phyloP scores from a whole-genome alignment of 1,139 yeast species.

The Eremothecium gossypii region DNA sequence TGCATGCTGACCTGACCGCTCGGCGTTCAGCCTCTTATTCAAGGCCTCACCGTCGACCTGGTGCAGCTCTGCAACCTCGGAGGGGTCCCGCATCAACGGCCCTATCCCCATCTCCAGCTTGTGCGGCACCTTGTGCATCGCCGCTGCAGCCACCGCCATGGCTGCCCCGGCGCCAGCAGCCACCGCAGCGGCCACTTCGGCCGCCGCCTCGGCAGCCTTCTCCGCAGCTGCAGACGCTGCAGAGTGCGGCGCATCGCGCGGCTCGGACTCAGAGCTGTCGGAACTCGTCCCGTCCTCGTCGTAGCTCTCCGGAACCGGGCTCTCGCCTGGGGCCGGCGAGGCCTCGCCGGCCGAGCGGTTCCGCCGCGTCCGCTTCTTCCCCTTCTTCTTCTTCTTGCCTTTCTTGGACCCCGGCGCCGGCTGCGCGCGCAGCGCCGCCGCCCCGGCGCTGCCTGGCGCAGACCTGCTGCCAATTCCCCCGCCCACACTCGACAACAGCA shows the following conservation, averaged over 20 bases:
- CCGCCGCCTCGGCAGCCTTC: too few relatives aligned
- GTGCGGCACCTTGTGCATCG: neutral
- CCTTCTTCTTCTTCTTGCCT: constrained; percentile 22
- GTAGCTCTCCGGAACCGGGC: too few relatives aligned
- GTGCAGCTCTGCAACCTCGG: neutral
- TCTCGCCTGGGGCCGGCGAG: constrained; percentile 5
- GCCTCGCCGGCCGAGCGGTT: constrained; percentile 34
- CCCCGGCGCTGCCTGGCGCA: constrained; percentile 5
- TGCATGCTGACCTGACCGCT: neutral
- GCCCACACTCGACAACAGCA: constrained; percentile 30
- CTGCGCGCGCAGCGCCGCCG: constrained; percentile 7
- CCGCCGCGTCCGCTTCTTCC: constrained; percentile 31
- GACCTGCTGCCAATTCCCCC: constrained; percentile 3
- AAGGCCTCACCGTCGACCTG: neutral
- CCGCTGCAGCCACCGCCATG: neutral
- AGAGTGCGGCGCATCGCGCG: too few relatives aligned
- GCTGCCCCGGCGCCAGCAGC: neutral
- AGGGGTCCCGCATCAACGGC: neutral
- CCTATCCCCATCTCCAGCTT: neutral
- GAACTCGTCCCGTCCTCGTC: too few relatives aligned
- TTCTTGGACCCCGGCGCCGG: constrained; percentile 18
- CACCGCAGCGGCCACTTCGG: neutral
- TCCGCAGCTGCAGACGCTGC: too few relatives aligned
- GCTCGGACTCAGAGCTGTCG: too few relatives aligned
- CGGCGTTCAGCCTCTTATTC: neutral